phyloP scores from a whole-genome alignment of 805 yeast genomes.

The Ascoidea asiatica region DNA sequence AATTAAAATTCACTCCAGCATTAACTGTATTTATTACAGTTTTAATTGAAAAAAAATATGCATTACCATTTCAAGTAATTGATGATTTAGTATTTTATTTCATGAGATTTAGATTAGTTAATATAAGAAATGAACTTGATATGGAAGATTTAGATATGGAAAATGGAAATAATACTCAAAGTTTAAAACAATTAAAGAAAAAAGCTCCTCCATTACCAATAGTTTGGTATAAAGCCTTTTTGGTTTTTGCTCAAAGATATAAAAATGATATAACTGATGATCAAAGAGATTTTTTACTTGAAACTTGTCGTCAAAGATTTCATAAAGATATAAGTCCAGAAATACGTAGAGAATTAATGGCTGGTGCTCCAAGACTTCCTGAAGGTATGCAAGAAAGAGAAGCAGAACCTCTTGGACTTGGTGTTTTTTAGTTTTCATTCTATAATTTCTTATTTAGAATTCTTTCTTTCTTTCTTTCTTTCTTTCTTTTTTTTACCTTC shows the following conservation, averaged over 20 bases:
- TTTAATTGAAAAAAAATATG: conserved; percentile 86
- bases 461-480: too few relatives aligned
- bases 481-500: too few relatives aligned
- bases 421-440: not conserved
- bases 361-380: conserved; percentile 59
- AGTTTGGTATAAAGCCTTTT: conserved; percentile 94
- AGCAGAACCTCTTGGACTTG: too few relatives aligned
- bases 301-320: conserved; percentile 79
- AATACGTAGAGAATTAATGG: conserved; percentile 81
- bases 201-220: conserved; percentile 59
- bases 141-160: conserved; percentile 25
- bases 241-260: conserved; percentile 90
- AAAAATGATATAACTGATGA: conserved; percentile 98
- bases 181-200: conserved; percentile 18
- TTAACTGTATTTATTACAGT: conserved; percentile 75
- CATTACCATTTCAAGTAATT: conserved; percentile 90
- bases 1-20: conserved; percentile 73
- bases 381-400: conserved; percentile 14
- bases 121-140: conserved; percentile 25
- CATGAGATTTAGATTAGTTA: conserved; percentile 70
- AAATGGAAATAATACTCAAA: conserved; percentile 2
- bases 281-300: conserved; percentile 87
- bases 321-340: conserved; percentile 89
- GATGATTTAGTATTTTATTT: conserved; percentile 91
- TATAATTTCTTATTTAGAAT: too few relatives aligned